Percentiles rank a stretch among this genome's conserved stretches.
These are phyloP conservation scores for Thinopyrum obtusiflorum DNA, from an alignment of 202 grass and related monocot species.

Conservation along the genomic window DNA sequence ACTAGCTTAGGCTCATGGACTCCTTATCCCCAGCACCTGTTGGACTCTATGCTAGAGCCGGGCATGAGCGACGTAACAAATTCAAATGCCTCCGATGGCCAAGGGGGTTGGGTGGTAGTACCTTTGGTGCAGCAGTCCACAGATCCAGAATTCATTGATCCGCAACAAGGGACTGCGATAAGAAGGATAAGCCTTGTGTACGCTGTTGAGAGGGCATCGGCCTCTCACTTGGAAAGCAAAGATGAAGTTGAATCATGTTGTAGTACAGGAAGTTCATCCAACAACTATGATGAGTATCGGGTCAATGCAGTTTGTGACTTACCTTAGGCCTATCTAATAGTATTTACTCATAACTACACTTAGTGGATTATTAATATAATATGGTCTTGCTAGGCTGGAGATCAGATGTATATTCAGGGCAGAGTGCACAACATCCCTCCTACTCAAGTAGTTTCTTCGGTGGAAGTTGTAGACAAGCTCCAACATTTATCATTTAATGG, in stretches of 20 bases:
- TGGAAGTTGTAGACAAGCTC: constrained; percentile 36
- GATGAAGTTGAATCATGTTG: constrained; percentile 24
- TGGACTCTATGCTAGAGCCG: constrained; percentile 27
- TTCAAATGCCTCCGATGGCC: constrained; percentile 25
- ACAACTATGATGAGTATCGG: constrained; percentile 21
- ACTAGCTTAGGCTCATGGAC: constrained; percentile 26
- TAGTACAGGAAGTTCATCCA: constrained; percentile 14
- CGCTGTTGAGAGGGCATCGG: constrained; percentile 20
- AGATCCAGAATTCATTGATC: neutral
- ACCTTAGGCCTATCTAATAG: neutral
- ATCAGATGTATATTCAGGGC: constrained; percentile 28
- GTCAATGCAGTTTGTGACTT: neutral
- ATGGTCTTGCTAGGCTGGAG: constrained; percentile 37
- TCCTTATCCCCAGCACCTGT: constrained; percentile 39
- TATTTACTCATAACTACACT: constrained; percentile 18
- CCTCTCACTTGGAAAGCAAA: neutral
- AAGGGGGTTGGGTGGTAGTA: constrained; percentile 29
- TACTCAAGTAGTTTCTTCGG: neutral
- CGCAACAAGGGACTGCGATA: constrained; percentile 43
- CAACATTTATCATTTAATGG: constrained; percentile 41
- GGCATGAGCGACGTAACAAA: neutral
- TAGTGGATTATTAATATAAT: neutral
- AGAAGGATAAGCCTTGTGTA: constrained; percentile 61
- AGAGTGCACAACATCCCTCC: constrained; percentile 23
- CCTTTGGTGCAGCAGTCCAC: constrained; percentile 17